Evolutionary conservation across 106 monocot species (phyloP), one percentile per base, ranked within the genome.

Genomic region (Cymbidium sinense): DNA sequence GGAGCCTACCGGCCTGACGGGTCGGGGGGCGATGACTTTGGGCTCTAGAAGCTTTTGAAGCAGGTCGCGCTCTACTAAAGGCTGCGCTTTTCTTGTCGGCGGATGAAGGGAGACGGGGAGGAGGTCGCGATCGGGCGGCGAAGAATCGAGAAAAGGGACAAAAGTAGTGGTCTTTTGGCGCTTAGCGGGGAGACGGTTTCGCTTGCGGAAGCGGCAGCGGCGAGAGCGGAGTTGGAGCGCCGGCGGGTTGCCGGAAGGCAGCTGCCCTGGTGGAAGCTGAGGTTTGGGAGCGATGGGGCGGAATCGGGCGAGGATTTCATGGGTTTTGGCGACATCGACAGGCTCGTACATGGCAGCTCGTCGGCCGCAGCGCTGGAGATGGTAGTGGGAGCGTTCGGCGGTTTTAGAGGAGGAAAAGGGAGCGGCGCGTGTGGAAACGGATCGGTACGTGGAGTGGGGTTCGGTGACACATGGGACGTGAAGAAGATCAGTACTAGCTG

Each of bases 211-310:
- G 21, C 80, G 75, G 73, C n/a, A 15, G 84, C 78, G 75, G 44
- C 29, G 54, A 61, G 70, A 77, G 86, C 85, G 89, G 87, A 88
- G 78, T 27, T 62, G 61, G 81, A 75, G 61, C 52, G 30, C 18
- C 37, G 86, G 89, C 87, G 54, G 10, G 58, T 17, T 11, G 47
- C 13, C 2, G 11, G 15, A 47, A 12, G 54, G 19, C 10, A 76
- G 86, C 50, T 34, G 52, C 33, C 75, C 70, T 47, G 50, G 47
- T 10, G 71, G 62, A 13, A 58, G 73, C 28, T 74, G 67, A 17
- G 98, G 94, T 75, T 82, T 94, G 27, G 98, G 98, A 39, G 94
- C 98, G 61, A 94, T 99, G 76, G 94, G 94, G 23, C 92, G 74
- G 87, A 87, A 99, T 75, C 90, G 73, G 25, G 98, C 77, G 81